Evolutionary conservation across 192 early-diverging fungal genomes (phyloP).

Genomic region (Geranomyces variabilis): DNA sequence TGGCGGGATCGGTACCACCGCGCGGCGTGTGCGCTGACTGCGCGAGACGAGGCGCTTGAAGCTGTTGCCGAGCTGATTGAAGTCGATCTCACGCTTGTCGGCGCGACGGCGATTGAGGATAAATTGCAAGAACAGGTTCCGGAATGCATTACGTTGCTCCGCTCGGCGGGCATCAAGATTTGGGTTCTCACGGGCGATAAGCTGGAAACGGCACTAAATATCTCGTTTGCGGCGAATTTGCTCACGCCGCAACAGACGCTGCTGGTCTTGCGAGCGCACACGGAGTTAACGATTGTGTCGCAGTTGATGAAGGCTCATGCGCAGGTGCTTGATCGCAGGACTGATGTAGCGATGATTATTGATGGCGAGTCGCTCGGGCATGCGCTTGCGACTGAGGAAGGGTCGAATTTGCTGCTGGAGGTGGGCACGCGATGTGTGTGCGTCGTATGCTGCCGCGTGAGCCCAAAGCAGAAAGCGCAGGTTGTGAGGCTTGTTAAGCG

Average conservation of each 20-base stretch:
- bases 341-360: slow-evolving; percentile 44
- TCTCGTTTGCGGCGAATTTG: slow-evolving; percentile 78
- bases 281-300: slow-evolving; percentile 28
- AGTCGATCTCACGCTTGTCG: slow-evolving; percentile 70
- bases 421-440: slow-evolving; percentile 74
- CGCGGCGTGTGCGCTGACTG: slow-evolving; percentile 71
- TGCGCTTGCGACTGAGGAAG: slow-evolving; percentile 52
- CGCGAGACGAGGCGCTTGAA: slow-evolving; percentile 80
- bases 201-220: slow-evolving; percentile 90
- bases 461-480: slow-evolving; percentile 87
- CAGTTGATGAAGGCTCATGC: slow-evolving; percentile 24
- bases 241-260: slow-evolving; percentile 52
- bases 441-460: slow-evolving; percentile 91
- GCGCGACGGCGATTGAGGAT: slow-evolving; percentile 90
- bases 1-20: slow-evolving; percentile 76
- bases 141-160: slow-evolving; percentile 78
- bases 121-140: slow-evolving; percentile 85
- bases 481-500: slow-evolving; percentile 64
- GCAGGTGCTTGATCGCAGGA: slow-evolving; percentile 19
- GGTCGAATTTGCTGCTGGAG: slow-evolving; percentile 66
- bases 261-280: slow-evolving; percentile 45
- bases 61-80: slow-evolving; percentile 78
- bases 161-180: slow-evolving; percentile 76
- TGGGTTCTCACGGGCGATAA: slow-evolving; percentile 95
- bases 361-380: slow-evolving; percentile 43